These are phyloP conservation scores for Eucalyptus dawsonii DNA, from an alignment of 345 rosid species.

Conservation along the genomic window DNA sequence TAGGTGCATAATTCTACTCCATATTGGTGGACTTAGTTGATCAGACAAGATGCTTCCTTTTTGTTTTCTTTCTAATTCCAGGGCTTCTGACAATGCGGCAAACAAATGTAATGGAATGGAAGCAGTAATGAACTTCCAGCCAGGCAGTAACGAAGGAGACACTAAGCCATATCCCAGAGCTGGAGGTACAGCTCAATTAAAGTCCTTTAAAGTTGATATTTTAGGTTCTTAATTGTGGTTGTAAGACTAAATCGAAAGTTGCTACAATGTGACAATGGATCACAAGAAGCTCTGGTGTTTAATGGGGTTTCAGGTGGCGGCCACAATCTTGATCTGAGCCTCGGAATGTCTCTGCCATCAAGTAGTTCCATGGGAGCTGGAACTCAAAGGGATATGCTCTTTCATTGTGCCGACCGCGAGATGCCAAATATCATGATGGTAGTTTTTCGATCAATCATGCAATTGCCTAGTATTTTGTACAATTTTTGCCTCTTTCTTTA, in stretches of 20 bases:
- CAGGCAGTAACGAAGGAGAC: conserved; percentile 17
- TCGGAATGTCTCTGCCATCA: conserved; percentile 28
- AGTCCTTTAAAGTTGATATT: background rate
- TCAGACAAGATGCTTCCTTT: background rate
- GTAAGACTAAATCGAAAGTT: background rate
- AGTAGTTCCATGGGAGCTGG: background rate
- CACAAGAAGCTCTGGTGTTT: background rate
- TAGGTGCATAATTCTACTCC: background rate
- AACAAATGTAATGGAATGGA: conserved; percentile 42
- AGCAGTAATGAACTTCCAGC: conserved; percentile 43
- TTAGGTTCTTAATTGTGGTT: background rate
- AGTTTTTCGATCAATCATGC: background rate
- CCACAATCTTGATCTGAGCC: conserved; percentile 48
- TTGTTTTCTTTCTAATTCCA: conserved; percentile 3
- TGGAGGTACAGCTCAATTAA: conserved; percentile 16
- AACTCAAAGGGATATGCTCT: background rate
- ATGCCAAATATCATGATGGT: conserved; percentile 6
- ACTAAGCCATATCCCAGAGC: background rate
- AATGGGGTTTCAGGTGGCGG: conserved; percentile 8
- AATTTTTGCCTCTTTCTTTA: background rate
- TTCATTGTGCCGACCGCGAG: background rate
- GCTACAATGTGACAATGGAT: background rate
- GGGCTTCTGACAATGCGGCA: conserved; percentile 55
- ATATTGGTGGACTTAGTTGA: background rate
- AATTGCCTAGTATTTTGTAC: background rate